Evolutionary conservation across 2,329 filamentous ascomycete species (phyloP).

Genomic region (Ceratocystis diversiconidia): DNA sequence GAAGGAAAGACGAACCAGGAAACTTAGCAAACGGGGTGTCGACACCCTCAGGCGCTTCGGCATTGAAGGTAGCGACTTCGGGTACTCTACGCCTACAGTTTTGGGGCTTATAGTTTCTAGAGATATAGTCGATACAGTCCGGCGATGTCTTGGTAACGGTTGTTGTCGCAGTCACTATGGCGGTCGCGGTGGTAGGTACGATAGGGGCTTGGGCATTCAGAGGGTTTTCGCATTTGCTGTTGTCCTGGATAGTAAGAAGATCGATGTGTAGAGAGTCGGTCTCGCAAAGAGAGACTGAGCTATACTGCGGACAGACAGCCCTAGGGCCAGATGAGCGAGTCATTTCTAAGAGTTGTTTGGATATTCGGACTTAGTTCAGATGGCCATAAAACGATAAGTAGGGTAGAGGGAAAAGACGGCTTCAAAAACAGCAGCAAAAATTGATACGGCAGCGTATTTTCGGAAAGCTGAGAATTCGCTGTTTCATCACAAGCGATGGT

Average conservation of each 20-base stretch:
- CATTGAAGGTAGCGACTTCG: not conserved
- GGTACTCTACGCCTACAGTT: not conserved
- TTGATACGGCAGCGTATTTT: not conserved
- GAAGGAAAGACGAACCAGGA: slow-evolving; percentile 7
- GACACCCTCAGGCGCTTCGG: not conserved
- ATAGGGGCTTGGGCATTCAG: not conserved
- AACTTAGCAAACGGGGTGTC: slow-evolving; percentile 6
- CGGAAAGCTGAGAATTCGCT: too few relatives aligned
- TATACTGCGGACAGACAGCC: not conserved
- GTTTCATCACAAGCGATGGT: too few relatives aligned
- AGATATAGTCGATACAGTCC: not conserved
- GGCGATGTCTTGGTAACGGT: not conserved
- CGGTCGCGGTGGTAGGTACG: not conserved
- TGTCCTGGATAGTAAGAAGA: not conserved
- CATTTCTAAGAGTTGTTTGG: not conserved
- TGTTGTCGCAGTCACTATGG: not conserved
- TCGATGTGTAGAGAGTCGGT: slow-evolving; percentile 5
- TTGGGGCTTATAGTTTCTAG: not conserved
- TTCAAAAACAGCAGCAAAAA: not conserved
- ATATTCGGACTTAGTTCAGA: not conserved
- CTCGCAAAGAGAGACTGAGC: not conserved
- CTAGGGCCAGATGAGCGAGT: not conserved
- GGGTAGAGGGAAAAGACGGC: not conserved
- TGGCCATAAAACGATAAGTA: not conserved
- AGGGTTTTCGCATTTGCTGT: not conserved